phyloP scores from a whole-genome alignment of 2,329 filamentous ascomycete genomes.

The Arthrobotrys pseudoclavata region DNA sequence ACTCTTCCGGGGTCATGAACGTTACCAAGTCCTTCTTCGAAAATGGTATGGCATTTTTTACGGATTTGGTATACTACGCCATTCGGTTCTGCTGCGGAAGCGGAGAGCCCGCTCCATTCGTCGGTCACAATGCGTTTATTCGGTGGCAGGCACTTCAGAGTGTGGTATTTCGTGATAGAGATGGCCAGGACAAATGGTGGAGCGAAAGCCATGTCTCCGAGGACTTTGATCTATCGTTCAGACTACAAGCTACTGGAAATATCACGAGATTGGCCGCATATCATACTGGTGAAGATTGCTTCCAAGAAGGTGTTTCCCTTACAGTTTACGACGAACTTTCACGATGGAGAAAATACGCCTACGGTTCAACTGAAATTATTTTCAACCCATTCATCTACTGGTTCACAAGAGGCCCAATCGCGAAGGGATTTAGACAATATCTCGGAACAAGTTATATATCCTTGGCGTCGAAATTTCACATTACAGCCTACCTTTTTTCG shows the following conservation, averaged over 20 bases:
- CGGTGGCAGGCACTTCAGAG: constrained; percentile 77
- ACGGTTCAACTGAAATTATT: constrained; percentile 77
- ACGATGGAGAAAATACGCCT: constrained; percentile 75
- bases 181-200: constrained; percentile 78
- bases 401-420: constrained; percentile 75
- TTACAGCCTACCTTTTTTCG: constrained; percentile 78
- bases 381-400: constrained; percentile 77
- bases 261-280: constrained; percentile 78
- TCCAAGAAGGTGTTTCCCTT: constrained; percentile 80
- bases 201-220: constrained; percentile 82
- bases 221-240: constrained; percentile 81
- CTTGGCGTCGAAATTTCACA: constrained; percentile 77
- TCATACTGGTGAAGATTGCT: constrained; percentile 73
- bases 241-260: constrained; percentile 78
- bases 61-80: constrained; percentile 80
- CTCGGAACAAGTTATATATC: constrained; percentile 73
- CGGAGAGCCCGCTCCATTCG: constrained; percentile 80
- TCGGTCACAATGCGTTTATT: constrained; percentile 82
- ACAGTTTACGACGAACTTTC: constrained; percentile 80
- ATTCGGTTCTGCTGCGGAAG: constrained; percentile 79
- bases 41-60: constrained; percentile 83
- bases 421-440: constrained; percentile 75
- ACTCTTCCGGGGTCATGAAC: constrained; percentile 82
- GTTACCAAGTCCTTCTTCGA: constrained; percentile 80
- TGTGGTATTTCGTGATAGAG: constrained; percentile 70